phyloP scores from a whole-genome alignment of 441 rosid genomes.

The Heliophila coronopifolia region DNA sequence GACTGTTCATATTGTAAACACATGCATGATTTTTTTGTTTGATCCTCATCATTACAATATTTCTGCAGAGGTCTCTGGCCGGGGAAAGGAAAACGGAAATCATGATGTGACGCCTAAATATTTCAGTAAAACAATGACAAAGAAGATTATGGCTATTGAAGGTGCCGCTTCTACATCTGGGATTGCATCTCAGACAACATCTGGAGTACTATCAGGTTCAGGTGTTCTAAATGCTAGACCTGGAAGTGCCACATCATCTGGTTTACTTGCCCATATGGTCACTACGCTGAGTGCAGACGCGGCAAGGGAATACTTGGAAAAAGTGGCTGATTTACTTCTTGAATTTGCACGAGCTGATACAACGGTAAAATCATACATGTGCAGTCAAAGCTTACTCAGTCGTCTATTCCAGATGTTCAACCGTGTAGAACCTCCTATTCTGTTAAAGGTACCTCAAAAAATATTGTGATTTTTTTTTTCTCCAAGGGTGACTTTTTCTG shows the following conservation, averaged over 20 bases:
- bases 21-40: neutral
- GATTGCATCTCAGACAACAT: slow-evolving; percentile 82
- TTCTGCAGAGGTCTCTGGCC: slow-evolving; percentile 69
- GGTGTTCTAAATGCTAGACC: slow-evolving; percentile 90
- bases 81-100: slow-evolving; percentile 71
- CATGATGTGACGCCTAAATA: slow-evolving; percentile 55
- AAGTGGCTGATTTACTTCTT: slow-evolving; percentile 86
- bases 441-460: slow-evolving; percentile 54
- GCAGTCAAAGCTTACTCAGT: slow-evolving; percentile 84
- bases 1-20: neutral
- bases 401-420: slow-evolving; percentile 96
- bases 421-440: slow-evolving; percentile 80
- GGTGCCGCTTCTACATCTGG: slow-evolving; percentile 70
- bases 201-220: slow-evolving; percentile 89
- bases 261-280: slow-evolving; percentile 77
- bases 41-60: slow-evolving; percentile 10
- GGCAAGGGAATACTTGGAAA: slow-evolving; percentile 84
- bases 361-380: slow-evolving; percentile 82
- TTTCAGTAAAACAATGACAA: slow-evolving; percentile 44
- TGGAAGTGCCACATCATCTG: slow-evolving; percentile 89
- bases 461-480: slow-evolving; percentile 2
- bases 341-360: slow-evolving; percentile 98
- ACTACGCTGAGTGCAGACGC: slow-evolving; percentile 75
- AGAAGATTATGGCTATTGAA: slow-evolving; percentile 58
- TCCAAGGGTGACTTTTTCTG: neutral